These are phyloP conservation scores for Penicillium griseofulvum DNA, from an alignment of 2,329 filamentous ascomycete genomes.

Conservation along the genomic window DNA sequence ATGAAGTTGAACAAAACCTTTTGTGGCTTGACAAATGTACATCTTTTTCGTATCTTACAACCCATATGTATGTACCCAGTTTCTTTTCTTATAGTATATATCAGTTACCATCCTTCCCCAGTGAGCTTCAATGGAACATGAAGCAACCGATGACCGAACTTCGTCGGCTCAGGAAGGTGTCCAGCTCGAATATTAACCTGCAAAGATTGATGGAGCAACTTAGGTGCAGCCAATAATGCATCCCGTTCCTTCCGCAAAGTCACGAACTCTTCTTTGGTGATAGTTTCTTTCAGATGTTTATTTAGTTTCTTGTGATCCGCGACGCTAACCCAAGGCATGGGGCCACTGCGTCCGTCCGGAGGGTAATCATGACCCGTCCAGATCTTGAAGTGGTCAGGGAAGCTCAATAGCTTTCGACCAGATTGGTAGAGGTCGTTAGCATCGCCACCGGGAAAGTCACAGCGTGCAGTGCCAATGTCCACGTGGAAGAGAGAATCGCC, in stretches of 20 bases:
- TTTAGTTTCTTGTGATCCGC: conserved; percentile 48
- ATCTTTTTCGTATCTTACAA: neutral
- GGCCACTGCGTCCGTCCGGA: conserved; percentile 31
- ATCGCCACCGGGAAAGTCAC: conserved; percentile 56
- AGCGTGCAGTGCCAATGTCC: conserved; percentile 54
- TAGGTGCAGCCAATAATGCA: conserved; percentile 43
- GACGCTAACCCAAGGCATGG: conserved; percentile 48
- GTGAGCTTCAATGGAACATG: conserved; percentile 31
- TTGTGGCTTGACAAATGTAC: neutral
- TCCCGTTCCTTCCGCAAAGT: conserved; percentile 47
- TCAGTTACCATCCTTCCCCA: conserved; percentile 22
- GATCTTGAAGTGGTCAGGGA: conserved; percentile 48
- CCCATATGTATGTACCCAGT: neutral
- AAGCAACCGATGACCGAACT: conserved; percentile 27
- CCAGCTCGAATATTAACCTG: conserved; percentile 56
- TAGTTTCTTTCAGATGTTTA: conserved; percentile 48
- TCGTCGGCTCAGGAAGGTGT: conserved; percentile 36
- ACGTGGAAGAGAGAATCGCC: conserved; percentile 55
- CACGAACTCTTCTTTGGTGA: conserved; percentile 48
- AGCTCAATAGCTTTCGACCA: conserved; percentile 41
- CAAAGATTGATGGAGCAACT: conserved; percentile 51
- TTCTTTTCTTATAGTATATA: neutral
- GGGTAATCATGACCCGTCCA: conserved; percentile 60
- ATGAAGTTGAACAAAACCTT: neutral
- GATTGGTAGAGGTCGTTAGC: conserved; percentile 48